phyloP scores from a whole-genome alignment of 2,329 filamentous ascomycete species.

The Calonectria leucothoes region DNA sequence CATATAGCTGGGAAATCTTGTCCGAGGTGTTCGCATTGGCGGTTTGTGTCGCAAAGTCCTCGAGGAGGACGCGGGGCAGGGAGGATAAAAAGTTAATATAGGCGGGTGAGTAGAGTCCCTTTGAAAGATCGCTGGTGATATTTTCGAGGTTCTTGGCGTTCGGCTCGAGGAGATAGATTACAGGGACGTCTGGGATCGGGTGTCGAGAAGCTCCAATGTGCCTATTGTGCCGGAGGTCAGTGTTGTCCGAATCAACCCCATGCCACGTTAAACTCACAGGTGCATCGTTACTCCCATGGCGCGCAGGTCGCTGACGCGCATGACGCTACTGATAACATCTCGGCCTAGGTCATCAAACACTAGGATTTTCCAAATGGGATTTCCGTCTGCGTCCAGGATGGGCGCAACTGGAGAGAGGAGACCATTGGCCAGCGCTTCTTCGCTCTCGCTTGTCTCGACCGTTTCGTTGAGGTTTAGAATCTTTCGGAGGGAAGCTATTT shows the following conservation, averaged over 20 bases:
- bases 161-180: constrained; percentile 95
- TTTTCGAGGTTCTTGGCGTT: constrained; percentile 81
- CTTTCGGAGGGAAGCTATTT: constrained; percentile 87
- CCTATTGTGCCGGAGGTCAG: constrained; percentile 57
- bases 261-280: constrained; percentile 67
- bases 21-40: constrained; percentile 87
- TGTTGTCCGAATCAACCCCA: neutral
- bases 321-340: constrained; percentile 96
- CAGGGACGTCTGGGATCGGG: constrained; percentile 94
- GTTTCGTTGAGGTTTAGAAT: constrained; percentile 94
- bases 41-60: constrained; percentile 93
- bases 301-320: constrained; percentile 92
- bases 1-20: constrained; percentile 90
- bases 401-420: constrained; percentile 77
- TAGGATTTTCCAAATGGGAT: constrained; percentile 97
- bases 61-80: constrained; percentile 87
- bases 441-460: constrained; percentile 66
- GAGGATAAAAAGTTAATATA: constrained; percentile 98
- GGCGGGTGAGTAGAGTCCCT: constrained; percentile 89
- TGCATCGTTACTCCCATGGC: constrained; percentile 97
- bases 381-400: constrained; percentile 86
- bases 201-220: constrained; percentile 86
- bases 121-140: constrained; percentile 88
- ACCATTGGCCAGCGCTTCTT: constrained; percentile 74
- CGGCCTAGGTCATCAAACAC: constrained; percentile 93